Conservation (phyloP, 2,329 filamentous ascomycete genomes). For the Allantophomopsis cytisporea region DNA sequence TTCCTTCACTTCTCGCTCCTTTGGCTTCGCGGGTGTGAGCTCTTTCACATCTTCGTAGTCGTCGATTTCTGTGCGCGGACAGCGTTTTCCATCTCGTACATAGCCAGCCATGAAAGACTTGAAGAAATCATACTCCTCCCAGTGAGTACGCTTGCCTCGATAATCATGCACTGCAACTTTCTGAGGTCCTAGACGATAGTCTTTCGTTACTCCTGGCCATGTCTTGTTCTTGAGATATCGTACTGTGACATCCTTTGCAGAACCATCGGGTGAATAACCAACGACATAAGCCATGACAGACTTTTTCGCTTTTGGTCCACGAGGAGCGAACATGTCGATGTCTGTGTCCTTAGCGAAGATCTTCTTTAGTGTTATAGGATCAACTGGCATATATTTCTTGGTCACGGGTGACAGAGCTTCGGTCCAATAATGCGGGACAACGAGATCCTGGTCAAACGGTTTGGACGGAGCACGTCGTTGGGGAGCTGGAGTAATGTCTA, state of each 20-base stretch:
- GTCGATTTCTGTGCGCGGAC: conserved; percentile 56
- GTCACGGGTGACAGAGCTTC: conserved; percentile 78
- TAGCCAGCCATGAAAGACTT: conserved; percentile 68
- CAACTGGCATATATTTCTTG: conserved; percentile 66
- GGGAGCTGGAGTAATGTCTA: conserved; percentile 30
- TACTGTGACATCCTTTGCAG: conserved; percentile 88
- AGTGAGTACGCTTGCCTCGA: conserved; percentile 62
- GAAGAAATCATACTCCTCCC: conserved; percentile 83
- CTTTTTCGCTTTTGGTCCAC: conserved; percentile 71
- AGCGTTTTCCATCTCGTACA: conserved; percentile 29
- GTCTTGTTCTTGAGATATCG: conserved; percentile 74
- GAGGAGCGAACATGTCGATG: conserved; percentile 64
- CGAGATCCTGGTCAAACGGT: conserved; percentile 61
- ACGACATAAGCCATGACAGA: conserved; percentile 80
- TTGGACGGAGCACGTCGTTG: conserved; percentile 16
- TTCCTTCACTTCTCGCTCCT: conserved; percentile 61
- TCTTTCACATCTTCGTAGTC: conserved; percentile 68
- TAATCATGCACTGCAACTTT: conserved; percentile 71
- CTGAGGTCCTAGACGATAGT: conserved; percentile 62
- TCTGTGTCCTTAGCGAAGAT: conserved; percentile 62
- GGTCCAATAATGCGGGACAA: conserved; percentile 85
- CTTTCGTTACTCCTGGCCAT: conserved; percentile 83
- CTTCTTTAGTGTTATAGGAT: conserved; percentile 52
- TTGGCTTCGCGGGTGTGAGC: conserved; percentile 56
- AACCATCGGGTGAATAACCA: conserved; percentile 70